Percentiles rank a stretch among this genome's conserved stretches.
Conservation (phyloP, 768 basidiomycete genomes). For the Russula foetens region DNA sequence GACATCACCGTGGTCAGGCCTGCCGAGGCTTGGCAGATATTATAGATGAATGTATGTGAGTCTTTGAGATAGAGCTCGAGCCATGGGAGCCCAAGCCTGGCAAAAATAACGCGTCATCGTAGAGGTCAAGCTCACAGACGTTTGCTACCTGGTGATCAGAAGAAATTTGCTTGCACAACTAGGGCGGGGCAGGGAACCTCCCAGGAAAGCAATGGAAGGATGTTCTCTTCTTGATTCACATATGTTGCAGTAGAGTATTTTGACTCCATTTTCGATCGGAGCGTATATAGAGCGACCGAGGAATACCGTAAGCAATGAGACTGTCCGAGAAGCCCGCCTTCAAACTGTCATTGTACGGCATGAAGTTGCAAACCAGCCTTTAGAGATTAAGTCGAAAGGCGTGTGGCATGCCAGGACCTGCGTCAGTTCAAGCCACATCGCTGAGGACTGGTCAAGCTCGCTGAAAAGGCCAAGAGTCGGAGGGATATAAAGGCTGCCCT, state of each 20-base stretch:
- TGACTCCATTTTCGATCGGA: background rate
- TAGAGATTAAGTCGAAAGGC: background rate
- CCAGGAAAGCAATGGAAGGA: background rate
- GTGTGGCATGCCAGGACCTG: background rate
- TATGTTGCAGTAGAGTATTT: background rate
- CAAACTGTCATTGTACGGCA: background rate
- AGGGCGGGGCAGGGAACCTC: background rate
- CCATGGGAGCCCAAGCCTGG: background rate
- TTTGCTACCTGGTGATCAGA: background rate
- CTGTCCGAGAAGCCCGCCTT: background rate
- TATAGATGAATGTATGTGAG: background rate
- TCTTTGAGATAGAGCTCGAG: background rate
- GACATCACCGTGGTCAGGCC: background rate
- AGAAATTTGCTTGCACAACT: background rate
- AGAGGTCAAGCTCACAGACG: background rate
- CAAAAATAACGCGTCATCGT: background rate
- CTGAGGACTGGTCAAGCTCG: background rate
- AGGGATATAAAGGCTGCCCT: background rate
- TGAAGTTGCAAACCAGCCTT: background rate
- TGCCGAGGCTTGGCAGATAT: background rate
- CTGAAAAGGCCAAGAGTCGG: background rate
- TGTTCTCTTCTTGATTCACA: background rate
- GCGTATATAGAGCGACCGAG: background rate
- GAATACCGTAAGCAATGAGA: background rate
- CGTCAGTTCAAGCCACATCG: background rate